A percentile compares a stretch with the other conserved stretches of the same genome.
Conservation (phyloP, 108 stramenopile species). For the Epipyxis sp. region DNA sequence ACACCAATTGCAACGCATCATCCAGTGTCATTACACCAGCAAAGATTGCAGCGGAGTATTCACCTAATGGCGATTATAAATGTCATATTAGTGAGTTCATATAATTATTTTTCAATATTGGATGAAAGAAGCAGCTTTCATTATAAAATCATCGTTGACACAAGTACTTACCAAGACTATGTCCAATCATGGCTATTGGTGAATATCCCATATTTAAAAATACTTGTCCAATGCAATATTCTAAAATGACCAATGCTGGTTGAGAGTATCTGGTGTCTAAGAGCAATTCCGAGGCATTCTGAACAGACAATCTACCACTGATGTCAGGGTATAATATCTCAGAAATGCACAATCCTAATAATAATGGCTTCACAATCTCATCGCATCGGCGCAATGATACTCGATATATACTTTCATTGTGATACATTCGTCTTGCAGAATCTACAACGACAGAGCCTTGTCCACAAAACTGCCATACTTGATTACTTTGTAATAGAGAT, state of each 20-base stretch:
- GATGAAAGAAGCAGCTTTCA: too few relatives aligned
- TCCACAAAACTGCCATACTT: conserved; percentile 52
- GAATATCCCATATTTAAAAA: conserved; percentile 30
- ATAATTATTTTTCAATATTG: too few relatives aligned
- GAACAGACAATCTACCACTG: too few relatives aligned
- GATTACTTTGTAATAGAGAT: conserved; percentile 13
- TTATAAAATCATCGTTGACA: too few relatives aligned
- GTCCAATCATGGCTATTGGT: conserved; percentile 41
- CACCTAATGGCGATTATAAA: conserved; percentile 49
- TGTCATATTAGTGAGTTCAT: too few relatives aligned
- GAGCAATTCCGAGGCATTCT: too few relatives aligned
- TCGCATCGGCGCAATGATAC: conserved; percentile 40
- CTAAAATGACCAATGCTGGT: conserved; percentile 44
- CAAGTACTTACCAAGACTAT: too few relatives aligned
- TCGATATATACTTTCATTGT: conserved; percentile 30
- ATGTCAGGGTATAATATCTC: too few relatives aligned
- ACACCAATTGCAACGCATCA: conserved; percentile 33
- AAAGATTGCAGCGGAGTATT: conserved; percentile 44
- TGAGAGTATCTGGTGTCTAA: too few relatives aligned
- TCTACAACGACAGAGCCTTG: conserved; percentile 51
- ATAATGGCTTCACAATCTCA: too few relatives aligned
- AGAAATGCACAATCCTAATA: conserved; percentile 47
- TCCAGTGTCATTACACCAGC: conserved; percentile 43
- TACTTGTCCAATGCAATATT: conserved; percentile 37
- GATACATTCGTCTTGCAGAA: conserved; percentile 42